Percentiles rank a stretch among this genome's conserved stretches.
These are phyloP conservation scores for Penstemon davidsonii DNA, from an alignment of 257 asterid species.

Conservation along the genomic window DNA sequence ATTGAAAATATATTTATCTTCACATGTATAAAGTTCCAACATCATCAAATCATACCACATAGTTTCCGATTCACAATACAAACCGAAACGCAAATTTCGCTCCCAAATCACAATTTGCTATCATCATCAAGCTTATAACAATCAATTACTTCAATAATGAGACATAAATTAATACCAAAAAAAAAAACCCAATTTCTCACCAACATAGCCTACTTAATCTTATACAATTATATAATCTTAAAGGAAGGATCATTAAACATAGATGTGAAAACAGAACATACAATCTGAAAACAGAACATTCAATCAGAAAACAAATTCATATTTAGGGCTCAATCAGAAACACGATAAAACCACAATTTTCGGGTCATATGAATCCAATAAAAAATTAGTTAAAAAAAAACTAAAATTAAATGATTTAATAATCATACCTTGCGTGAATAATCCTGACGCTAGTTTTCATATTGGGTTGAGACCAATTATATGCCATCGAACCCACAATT, in stretches of 20 bases:
- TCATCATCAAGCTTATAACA: too few species aligned
- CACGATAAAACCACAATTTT: background rate
- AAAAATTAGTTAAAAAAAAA: background rate
- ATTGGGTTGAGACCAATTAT: slow-evolving; percentile 89
- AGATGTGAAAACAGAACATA: too few species aligned
- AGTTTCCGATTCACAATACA: too few species aligned
- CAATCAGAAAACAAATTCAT: background rate
- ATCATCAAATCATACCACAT: too few species aligned
- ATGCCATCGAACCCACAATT: slow-evolving; percentile 79
- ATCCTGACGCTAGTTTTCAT: slow-evolving; percentile 93
- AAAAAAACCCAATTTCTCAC: background rate
- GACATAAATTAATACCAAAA: too few species aligned
- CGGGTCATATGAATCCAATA: background rate
- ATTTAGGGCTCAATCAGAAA: background rate
- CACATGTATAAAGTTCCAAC: too few species aligned
- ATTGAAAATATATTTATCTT: too few species aligned
- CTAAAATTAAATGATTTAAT: background rate
- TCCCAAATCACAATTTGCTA: too few species aligned
- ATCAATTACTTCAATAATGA: too few species aligned
- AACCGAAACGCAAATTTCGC: too few species aligned
- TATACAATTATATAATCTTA: too few species aligned
- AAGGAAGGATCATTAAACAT: too few species aligned
- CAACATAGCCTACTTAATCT: background rate
- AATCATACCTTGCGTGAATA: slow-evolving; percentile 76
- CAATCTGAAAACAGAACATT: background rate